Conservation (phyloP, 352 stramenopile genomes). For the Lagenidium sp. region DNA sequence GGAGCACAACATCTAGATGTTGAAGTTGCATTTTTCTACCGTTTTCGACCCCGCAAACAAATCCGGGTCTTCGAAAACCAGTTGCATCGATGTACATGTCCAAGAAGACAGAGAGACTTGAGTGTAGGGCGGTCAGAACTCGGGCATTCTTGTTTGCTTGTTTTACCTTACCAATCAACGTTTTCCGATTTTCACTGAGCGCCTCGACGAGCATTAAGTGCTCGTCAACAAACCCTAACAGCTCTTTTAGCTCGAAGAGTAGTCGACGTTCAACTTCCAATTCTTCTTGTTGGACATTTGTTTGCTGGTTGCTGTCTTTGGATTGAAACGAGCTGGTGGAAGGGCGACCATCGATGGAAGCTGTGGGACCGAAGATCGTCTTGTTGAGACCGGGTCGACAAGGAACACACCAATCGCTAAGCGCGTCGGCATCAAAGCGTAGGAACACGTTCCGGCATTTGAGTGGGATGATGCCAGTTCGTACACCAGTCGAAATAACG, state of each 20-base stretch:
- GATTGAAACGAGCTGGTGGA: background rate
- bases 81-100: conserved; percentile 32
- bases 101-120: conserved; percentile 21
- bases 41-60: too few relatives aligned
- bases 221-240: conserved; percentile 18
- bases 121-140: conserved; percentile 22
- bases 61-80: too few relatives aligned
- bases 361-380: too few relatives aligned
- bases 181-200: conserved; percentile 26
- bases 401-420: too few relatives aligned
- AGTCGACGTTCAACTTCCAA: background rate
- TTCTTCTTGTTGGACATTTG: background rate
- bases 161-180: conserved; percentile 18
- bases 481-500: conserved; percentile 22
- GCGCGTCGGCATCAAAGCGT: conserved; percentile 25
- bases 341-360: too few relatives aligned
- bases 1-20: background rate
- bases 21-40: too few relatives aligned
- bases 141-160: conserved; percentile 21
- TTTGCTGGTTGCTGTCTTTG: background rate
- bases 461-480: conserved; percentile 29
- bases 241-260: conserved; percentile 15
- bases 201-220: conserved; percentile 20
- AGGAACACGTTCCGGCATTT: conserved; percentile 23
- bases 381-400: too few relatives aligned